Conservation (phyloP, 1,139 yeast species). For the Geotrichum histeridarum region DNA sequence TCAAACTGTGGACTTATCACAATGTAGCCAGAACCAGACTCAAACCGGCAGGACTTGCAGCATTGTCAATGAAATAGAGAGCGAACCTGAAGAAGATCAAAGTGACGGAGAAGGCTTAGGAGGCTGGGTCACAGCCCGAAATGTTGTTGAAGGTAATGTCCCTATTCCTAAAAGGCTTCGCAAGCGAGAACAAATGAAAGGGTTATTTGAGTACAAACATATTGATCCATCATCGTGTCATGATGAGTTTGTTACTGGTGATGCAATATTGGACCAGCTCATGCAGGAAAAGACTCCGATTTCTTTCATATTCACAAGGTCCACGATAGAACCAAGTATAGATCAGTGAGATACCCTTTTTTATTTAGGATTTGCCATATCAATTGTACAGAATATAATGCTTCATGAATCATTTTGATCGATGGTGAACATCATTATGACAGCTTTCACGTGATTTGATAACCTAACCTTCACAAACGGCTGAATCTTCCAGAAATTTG, state of each 20-base stretch:
- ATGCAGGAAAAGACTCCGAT: constrained; percentile 2
- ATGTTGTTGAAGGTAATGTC: constrained; percentile 29
- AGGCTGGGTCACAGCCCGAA: constrained; percentile 50
- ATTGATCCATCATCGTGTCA: constrained; percentile 35
- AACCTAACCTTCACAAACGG: background rate
- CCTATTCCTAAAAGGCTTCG: constrained; percentile 25
- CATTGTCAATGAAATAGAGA: constrained; percentile 16
- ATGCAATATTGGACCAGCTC: constrained; percentile 7
- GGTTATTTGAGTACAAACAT: constrained; percentile 57
- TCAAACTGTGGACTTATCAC: background rate
- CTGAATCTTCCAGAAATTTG: background rate
- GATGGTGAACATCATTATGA: constrained; percentile 1
- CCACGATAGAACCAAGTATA: constrained; percentile 11
- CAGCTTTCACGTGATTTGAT: constrained; percentile 4
- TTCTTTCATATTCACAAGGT: constrained; percentile 16
- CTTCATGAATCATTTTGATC: background rate
- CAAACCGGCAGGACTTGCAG: constrained; percentile 12
- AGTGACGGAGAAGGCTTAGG: constrained; percentile 27
- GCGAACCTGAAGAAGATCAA: constrained; percentile 18
- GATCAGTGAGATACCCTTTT: background rate
- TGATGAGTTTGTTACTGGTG: constrained; percentile 10
- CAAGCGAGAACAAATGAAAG: constrained; percentile 43
- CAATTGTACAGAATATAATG: background rate
- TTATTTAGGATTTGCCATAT: background rate
- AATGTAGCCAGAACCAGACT: background rate